Conservation (phyloP, 2,329 filamentous ascomycete genomes). For the Talaromyces sp. region DNA sequence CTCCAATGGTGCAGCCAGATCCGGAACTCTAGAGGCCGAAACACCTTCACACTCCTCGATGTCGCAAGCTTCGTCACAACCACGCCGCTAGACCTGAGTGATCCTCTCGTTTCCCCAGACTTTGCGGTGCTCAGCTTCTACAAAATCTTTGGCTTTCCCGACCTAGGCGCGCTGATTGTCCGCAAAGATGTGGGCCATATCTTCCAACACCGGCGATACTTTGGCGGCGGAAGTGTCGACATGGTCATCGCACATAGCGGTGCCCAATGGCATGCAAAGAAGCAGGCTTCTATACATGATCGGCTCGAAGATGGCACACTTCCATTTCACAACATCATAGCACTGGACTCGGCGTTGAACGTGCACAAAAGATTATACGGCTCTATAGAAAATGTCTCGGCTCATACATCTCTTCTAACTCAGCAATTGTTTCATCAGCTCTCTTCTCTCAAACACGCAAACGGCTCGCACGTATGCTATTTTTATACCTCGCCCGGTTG, state of each 20-base stretch:
- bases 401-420: constrained; percentile 66
- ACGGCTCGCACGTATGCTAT: constrained; percentile 60
- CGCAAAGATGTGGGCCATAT: constrained; percentile 63
- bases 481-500: constrained; percentile 54
- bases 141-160: constrained; percentile 97
- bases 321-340: constrained; percentile 85
- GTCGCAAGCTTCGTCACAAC: constrained; percentile 79
- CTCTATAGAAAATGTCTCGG: constrained; percentile 64
- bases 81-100: constrained; percentile 65
- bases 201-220: constrained; percentile 69
- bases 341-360: constrained; percentile 68
- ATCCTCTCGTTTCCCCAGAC: constrained; percentile 63
- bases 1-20: constrained; percentile 60
- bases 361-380: constrained; percentile 66
- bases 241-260: constrained; percentile 68
- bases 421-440: constrained; percentile 58
- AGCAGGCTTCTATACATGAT: constrained; percentile 68
- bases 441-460: constrained; percentile 60
- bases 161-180: constrained; percentile 80
- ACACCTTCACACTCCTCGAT: constrained; percentile 68
- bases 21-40: constrained; percentile 28
- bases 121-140: constrained; percentile 87
- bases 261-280: constrained; percentile 78
- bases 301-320: constrained; percentile 86
- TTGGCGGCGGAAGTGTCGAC: constrained; percentile 92